Evolutionary conservation across 352 stramenopile genomes (phyloP), one percentile per base, ranked within the genome.

Genomic region (Globisporangium paddicum): DNA sequence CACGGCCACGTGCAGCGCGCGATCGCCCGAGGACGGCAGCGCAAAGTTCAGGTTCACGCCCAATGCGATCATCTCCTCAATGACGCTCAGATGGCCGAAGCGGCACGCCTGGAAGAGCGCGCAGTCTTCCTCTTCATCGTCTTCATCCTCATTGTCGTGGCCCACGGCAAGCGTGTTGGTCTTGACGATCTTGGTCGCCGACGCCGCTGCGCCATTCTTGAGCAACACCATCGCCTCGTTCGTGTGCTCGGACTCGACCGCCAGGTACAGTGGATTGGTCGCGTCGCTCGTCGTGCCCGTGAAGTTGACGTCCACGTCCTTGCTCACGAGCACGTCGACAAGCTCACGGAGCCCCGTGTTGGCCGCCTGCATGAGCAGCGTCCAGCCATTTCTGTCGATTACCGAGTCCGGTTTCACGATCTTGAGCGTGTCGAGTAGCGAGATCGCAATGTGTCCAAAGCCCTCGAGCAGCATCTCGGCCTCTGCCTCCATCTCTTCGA

Each of bases 331-430:
- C 58, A 75, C 75, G 42, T 90, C 65, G 30, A 73, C 58, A 28
- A 95, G 68, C 38, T 79, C 71, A 25, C 60, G 66, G 9, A 95
- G 71, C 1, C 82, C 82, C 19, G 69, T 87, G 70, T 92, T 95
- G 18, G 80, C 79, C 5, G 85, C 81, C 63, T 95, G 85, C 82
- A 95, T 95, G 45, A 95, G 68, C 51, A 95, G 67, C 54, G 85
- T 93, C 85, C 85, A 95, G 3, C 85, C 85, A 46, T 90, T 70
- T 26, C 79, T 75, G 66, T 93, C 85, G 35, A 90, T 58, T 16
- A 90, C 71, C 25, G 54, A 55, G 65, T 89, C 75, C 1, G 66
- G 65, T 45, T 73, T 67, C 10, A 69, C 58, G 32, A 80, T 53
- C 25, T 55, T 63, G 35, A 87, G 54, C 40, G 58, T 42, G 40